Evolutionary conservation across 192 early-diverging fungal genomes (phyloP).

Genomic region (Linderina pennispora): DNA sequence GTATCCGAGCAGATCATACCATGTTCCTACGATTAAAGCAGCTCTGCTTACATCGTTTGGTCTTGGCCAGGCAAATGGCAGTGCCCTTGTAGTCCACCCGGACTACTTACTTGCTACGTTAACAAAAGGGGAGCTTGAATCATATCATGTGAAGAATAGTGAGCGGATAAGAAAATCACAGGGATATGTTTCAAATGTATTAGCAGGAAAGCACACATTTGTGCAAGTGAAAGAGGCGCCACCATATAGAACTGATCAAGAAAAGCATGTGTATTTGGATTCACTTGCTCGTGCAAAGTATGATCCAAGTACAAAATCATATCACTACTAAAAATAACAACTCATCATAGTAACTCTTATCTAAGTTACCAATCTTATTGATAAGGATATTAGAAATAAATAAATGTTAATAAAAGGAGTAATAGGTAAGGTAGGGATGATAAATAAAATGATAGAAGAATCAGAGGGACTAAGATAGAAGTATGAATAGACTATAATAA

Average conservation of each 20-base stretch:
- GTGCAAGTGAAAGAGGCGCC: slow-evolving; percentile 80
- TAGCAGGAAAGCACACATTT: slow-evolving; percentile 73
- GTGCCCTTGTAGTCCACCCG: slow-evolving; percentile 80
- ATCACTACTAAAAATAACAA: too few relatives aligned
- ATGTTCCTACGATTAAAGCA: slow-evolving; percentile 85
- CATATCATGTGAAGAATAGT: slow-evolving; percentile 58
- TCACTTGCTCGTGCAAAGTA: too few relatives aligned
- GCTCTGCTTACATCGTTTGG: slow-evolving; percentile 90
- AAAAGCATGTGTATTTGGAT: slow-evolving; percentile 77
- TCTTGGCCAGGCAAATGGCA: slow-evolving; percentile 91
- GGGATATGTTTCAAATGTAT: slow-evolving; percentile 80
- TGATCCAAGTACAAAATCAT: too few relatives aligned
- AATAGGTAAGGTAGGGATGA: too few relatives aligned
- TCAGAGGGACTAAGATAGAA: too few relatives aligned
- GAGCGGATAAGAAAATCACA: slow-evolving; percentile 66
- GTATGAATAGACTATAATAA: too few relatives aligned
- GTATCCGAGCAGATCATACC: slow-evolving; percentile 81
- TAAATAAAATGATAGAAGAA: too few relatives aligned
- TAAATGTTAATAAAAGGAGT: too few relatives aligned
- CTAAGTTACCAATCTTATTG: too few relatives aligned
- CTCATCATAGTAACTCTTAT: too few relatives aligned
- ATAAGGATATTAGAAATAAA: too few relatives aligned
- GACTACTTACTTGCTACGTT: slow-evolving; percentile 77
- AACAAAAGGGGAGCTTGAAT: slow-evolving; percentile 58
- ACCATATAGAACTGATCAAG: slow-evolving; percentile 75